A percentile compares a stretch with the other conserved stretches of the same genome.
Conservation (phyloP, 225 moss, liverwort and hornwort genomes). For the Polytrichum commune region DNA sequence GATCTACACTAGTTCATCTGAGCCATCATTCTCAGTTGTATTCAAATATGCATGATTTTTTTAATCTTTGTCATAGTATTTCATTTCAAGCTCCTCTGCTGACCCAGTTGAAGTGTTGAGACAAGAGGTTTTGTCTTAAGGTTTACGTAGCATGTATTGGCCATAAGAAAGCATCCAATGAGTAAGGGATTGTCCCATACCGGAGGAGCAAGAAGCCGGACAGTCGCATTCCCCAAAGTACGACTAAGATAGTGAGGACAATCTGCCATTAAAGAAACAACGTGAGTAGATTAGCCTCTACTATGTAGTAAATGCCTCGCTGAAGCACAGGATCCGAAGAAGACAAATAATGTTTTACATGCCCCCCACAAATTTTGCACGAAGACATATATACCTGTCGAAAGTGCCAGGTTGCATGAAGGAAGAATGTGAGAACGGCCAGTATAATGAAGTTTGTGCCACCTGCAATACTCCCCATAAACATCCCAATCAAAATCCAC, state of each 20-base stretch:
- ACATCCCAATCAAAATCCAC: not conserved
- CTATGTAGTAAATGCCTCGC: too few species aligned
- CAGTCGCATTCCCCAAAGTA: slow-evolving; percentile 52
- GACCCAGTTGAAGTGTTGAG: too few species aligned
- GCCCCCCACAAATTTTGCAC: not conserved
- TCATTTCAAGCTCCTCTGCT: too few species aligned
- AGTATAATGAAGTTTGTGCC: slow-evolving; percentile 83
- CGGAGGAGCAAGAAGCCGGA: slow-evolving; percentile 57
- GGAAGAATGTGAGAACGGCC: slow-evolving; percentile 72
- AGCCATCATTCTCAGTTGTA: too few species aligned
- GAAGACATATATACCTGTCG: slow-evolving; percentile 56
- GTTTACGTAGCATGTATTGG: not conserved
- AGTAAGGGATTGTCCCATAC: slow-evolving; percentile 21
- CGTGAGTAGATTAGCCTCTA: too few species aligned
- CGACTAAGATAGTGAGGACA: slow-evolving; percentile 50
- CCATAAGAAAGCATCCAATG: not conserved
- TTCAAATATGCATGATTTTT: too few species aligned
- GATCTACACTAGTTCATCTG: not conserved
- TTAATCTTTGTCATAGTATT: too few species aligned
- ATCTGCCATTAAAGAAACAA: slow-evolving; percentile 22
- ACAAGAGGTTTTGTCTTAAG: too few species aligned
- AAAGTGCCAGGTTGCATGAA: slow-evolving; percentile 72
- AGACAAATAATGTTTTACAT: not conserved
- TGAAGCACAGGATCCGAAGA: not conserved
- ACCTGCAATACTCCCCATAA: slow-evolving; percentile 18